Base-by-base conservation (phyloP, 2,329 filamentous ascomycete genomes). In the Whalleya microplaca region DNA sequence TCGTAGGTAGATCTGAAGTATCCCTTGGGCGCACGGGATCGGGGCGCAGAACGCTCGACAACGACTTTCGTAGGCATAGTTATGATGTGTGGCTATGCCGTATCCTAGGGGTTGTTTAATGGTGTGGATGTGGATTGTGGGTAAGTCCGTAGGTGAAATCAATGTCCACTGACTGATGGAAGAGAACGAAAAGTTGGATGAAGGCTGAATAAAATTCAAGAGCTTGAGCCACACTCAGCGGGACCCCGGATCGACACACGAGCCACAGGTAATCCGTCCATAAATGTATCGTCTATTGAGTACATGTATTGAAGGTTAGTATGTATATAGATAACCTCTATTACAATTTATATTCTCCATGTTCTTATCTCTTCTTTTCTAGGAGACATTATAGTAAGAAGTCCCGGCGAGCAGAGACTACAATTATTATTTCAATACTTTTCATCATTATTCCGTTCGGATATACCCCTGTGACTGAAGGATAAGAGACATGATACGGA, bases 31-130 rank as follows among this genome's bases (percentile, higher is more conserved):
- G 75, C 74, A 58, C 76, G 73, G 47, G 32, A 37, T 16, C 32
- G 32, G 77, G 71, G 61, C 75, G 73, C 43, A 74, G 73, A 59
- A 71, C 65, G 46, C 72, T 72, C 78, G 57, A 78, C 71, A 61
- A 85, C 76, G 74, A 80, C 78, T 76, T 85, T 88, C 65, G 86
- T 84, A 71, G 85, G 76, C 88, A 91, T 91, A 32, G 41, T 65
- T 40, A 41, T 19, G n/a, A 19, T 20, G 16, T 4, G 29, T 12
- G 10, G 14, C 10, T 43, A 7, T 44, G 23, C 37, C 27, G 18
- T 55, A 32, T 45, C 19, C 20, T 27, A 23, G 9, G 8, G 18
- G 40, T 20, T 45, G 32, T 20, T 12, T 41, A 14, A 37, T 16
- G 32, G 32, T 37, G 32, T 8, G 3, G 14, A 37, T 12, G 12